Evolutionary conservation across 2,329 filamentous ascomycete genomes (phyloP).

Genomic region (Penicillium sp.): DNA sequence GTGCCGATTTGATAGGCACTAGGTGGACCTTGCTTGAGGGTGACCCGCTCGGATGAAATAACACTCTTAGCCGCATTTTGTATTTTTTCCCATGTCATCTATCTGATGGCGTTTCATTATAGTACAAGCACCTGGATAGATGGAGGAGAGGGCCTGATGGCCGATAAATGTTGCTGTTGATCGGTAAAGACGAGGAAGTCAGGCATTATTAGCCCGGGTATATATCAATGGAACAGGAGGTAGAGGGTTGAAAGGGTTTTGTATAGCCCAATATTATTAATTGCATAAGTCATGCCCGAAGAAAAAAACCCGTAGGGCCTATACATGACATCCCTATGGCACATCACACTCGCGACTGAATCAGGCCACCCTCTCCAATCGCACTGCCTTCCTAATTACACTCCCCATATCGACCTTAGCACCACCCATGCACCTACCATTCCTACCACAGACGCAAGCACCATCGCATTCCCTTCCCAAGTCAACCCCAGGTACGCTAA

Average conservation of each 20-base stretch:
- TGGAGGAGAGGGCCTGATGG: not conserved
- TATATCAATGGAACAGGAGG: not conserved
- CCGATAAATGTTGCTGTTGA: not conserved
- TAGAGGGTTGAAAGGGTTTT: not conserved
- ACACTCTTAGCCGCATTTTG: conserved; percentile 5
- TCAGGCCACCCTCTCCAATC: not conserved
- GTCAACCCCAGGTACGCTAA: conserved; percentile 58
- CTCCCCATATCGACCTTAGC: conserved; percentile 41
- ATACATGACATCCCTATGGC: not conserved
- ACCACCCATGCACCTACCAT: conserved; percentile 48
- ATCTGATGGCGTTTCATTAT: not conserved
- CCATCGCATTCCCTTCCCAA: conserved; percentile 50
- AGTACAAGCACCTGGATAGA: not conserved
- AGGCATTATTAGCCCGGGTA: not conserved
- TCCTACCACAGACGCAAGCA: conserved; percentile 45
- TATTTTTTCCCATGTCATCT: conserved; percentile 6
- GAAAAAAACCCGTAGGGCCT: not conserved
- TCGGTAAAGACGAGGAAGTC: not conserved
- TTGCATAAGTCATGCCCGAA: not conserved
- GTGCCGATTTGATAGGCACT: not conserved
- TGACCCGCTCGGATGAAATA: not conserved
- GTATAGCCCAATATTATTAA: not conserved
- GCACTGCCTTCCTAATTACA: conserved; percentile 15
- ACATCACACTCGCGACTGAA: not conserved
- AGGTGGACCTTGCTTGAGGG: conserved; percentile 1